Evolutionary conservation across 306 rosid species (phyloP).

Genomic region (Cucumis melo): DNA sequence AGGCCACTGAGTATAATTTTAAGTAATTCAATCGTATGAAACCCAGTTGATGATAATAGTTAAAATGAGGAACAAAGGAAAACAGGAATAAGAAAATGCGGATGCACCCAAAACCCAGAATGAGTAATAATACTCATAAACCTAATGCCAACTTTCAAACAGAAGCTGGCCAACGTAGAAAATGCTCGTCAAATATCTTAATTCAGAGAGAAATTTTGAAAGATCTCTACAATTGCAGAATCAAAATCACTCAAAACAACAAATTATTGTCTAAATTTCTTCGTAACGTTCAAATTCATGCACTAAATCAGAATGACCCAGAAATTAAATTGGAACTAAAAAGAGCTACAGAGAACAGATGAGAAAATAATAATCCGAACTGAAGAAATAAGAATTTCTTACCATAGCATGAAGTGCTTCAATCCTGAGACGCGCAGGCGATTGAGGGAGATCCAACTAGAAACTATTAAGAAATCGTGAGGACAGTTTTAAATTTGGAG

Average conservation of each 20-base stretch:
- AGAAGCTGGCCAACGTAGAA: neutral
- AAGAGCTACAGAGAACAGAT: no score
- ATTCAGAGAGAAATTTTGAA: neutral
- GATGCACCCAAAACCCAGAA: neutral
- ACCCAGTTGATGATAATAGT: neutral
- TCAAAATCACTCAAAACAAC: neutral
- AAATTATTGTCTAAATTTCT: neutral
- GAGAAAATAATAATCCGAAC: neutral
- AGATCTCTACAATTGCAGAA: neutral
- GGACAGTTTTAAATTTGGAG: no score
- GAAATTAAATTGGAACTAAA: neutral
- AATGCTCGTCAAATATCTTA: neutral
- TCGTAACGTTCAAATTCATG: neutral
- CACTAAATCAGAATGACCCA: neutral
- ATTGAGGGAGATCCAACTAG: neutral
- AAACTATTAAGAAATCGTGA: no score
- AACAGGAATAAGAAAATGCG: neutral
- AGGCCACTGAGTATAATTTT: neutral
- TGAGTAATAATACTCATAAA: neutral
- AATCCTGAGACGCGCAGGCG: conserved; percentile 5
- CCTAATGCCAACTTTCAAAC: neutral
- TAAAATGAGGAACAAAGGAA: neutral
- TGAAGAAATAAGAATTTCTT: conserved; percentile 2
- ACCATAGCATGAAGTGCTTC: conserved; percentile 20
- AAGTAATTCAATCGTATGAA: neutral